Conservation (phyloP, 108 stramenopile genomes). For the Nannochloropsis salina region DNA sequence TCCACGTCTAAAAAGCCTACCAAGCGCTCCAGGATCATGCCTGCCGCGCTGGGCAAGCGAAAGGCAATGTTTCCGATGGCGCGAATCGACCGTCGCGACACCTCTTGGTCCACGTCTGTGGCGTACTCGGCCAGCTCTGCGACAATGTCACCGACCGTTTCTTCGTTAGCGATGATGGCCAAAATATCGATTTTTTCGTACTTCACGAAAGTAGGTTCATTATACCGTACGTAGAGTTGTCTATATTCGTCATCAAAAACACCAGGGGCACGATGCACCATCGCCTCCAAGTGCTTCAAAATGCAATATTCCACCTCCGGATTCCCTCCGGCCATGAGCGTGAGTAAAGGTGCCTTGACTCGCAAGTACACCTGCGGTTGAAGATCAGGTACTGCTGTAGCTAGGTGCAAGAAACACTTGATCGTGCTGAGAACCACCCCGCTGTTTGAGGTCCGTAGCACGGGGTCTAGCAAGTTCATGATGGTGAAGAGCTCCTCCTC, state of each 20-base stretch:
- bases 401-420: constrained; percentile 73
- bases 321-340: constrained; percentile 70
- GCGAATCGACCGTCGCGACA: constrained; percentile 75
- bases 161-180: constrained; percentile 75
- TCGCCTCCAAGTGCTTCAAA: constrained; percentile 83
- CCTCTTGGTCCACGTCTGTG: constrained; percentile 65
- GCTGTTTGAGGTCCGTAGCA: constrained; percentile 80
- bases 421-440: constrained; percentile 89
- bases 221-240: constrained; percentile 89
- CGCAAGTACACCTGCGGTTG: constrained; percentile 70
- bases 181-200: constrained; percentile 84
- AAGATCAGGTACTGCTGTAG: constrained; percentile 68
- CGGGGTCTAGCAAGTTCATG: constrained; percentile 98
- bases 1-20: constrained; percentile 79
- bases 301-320: constrained; percentile 79
- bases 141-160: constrained; percentile 84
- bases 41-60: constrained; percentile 67
- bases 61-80: constrained; percentile 82
- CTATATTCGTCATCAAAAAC: constrained; percentile 94
- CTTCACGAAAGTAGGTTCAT: constrained; percentile 90
- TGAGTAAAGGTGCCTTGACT: constrained; percentile 89
- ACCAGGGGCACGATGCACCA: constrained; percentile 83
- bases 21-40: constrained; percentile 72
- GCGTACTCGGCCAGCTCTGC: constrained; percentile 89
- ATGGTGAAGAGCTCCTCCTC: constrained; percentile 80